phyloP scores from a whole-genome alignment of 2,329 filamentous ascomycete genomes.

The Teratosphaeria destructans region DNA sequence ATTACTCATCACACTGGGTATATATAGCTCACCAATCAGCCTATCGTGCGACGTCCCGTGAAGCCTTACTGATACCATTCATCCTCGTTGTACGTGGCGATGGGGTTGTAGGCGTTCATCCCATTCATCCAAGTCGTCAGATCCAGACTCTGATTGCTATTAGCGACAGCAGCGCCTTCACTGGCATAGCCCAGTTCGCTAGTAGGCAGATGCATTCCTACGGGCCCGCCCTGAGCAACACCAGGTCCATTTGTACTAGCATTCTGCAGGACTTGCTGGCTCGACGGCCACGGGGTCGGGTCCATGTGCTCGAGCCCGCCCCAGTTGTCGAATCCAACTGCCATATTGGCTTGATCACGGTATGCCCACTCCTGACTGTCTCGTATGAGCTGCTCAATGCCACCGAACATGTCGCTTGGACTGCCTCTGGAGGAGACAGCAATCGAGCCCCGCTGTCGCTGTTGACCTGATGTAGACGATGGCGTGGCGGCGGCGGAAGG shows the following conservation, averaged over 20 bases:
- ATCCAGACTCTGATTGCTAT: slow-evolving; percentile 1
- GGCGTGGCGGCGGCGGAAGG: slow-evolving; percentile 13
- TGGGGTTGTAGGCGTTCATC: slow-evolving; percentile 16
- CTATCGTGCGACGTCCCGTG: not conserved
- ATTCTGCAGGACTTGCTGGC: not conserved
- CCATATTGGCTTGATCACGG: slow-evolving; percentile 51
- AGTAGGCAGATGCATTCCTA: not conserved
- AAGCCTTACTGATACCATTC: slow-evolving; percentile 30
- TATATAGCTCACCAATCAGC: not conserved
- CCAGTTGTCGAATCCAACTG: slow-evolving; percentile 55
- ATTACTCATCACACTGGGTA: not conserved
- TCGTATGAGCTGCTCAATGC: slow-evolving; percentile 49
- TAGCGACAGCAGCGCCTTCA: not conserved
- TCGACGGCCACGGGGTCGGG: slow-evolving; percentile 7
- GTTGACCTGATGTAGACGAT: slow-evolving; percentile 9
- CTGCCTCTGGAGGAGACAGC: slow-evolving; percentile 23
- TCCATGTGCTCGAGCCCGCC: slow-evolving; percentile 18
- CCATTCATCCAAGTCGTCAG: slow-evolving; percentile 18
- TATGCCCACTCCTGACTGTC: slow-evolving; percentile 51
- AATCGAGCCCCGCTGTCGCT: slow-evolving; percentile 5
- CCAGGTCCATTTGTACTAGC: not conserved
- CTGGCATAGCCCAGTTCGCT: not conserved
- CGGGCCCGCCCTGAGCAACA: not conserved
- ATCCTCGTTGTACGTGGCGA: slow-evolving; percentile 28
- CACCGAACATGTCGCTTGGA: slow-evolving; percentile 47